Percentiles rank a stretch among this genome's conserved stretches.
phyloP scores from a whole-genome alignment of 768 basidiomycete genomes.

The Auriculariales sp. region DNA sequence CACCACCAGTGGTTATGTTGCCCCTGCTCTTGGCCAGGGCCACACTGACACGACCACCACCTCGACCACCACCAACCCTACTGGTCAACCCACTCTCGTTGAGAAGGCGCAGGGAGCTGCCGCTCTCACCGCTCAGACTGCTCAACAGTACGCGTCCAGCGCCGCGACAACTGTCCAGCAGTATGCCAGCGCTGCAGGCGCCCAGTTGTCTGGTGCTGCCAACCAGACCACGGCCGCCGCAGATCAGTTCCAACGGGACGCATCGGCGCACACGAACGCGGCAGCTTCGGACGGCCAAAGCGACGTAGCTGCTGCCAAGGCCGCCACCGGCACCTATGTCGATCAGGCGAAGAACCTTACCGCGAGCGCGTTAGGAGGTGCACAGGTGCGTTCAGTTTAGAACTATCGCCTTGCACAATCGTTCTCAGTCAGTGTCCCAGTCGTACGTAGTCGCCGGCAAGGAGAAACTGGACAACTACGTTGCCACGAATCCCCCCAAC shows the following conservation, averaged over 20 bases:
- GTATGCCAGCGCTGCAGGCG: not conserved
- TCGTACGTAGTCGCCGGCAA: slow-evolving; percentile 1
- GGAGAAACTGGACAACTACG: slow-evolving; percentile 4
- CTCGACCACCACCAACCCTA: not conserved
- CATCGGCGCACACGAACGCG: slow-evolving; percentile 25
- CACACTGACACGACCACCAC: not conserved
- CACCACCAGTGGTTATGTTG: not conserved
- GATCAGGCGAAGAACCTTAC: slow-evolving; percentile 40
- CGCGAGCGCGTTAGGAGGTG: slow-evolving; percentile 26
- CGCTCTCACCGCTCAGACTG: not conserved
- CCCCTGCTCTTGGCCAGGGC: not conserved
- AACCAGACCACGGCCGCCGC: slow-evolving; percentile 13
- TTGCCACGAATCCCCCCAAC: not conserved
- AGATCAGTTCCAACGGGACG: slow-evolving; percentile 15
- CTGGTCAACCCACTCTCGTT: not conserved
- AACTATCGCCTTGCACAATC: too few species aligned
- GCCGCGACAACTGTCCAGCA: not conserved
- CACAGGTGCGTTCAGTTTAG: slow-evolving; percentile 22
- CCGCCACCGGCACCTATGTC: slow-evolving; percentile 31
- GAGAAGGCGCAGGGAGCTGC: slow-evolving; percentile 2
- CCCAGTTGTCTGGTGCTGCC: not conserved
- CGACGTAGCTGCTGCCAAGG: slow-evolving; percentile 32
- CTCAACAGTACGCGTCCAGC: not conserved
- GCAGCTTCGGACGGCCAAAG: slow-evolving; percentile 44
- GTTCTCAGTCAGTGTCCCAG: not conserved